Conservation (phyloP, 1,139 yeast genomes). For the Blastobotrys proliferans region DNA sequence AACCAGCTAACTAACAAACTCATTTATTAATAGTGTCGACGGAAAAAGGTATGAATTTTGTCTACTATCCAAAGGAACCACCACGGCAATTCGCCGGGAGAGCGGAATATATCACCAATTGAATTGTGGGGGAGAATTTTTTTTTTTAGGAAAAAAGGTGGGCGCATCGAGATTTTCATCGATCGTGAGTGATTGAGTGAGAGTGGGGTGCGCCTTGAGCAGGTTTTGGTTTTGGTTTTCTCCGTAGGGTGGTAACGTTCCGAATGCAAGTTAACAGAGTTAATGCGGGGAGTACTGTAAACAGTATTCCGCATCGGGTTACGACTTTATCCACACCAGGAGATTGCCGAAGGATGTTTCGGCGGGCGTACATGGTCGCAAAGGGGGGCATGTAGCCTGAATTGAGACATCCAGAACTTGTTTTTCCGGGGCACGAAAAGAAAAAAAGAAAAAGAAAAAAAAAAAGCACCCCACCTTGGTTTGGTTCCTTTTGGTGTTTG, state of each 20-base stretch:
- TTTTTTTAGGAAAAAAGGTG: not conserved
- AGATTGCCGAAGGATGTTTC: no score
- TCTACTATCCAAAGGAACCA: not conserved
- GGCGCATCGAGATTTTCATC: no score
- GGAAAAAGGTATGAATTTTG: slow-evolving; percentile 34
- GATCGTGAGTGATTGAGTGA: no score
- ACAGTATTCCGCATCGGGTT: no score
- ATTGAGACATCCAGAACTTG: no score
- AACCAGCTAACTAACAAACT: not conserved
- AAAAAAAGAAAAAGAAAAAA: not conserved
- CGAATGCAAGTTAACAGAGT: no score
- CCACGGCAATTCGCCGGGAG: not conserved
- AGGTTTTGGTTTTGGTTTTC: no score
- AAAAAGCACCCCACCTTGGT: not conserved
- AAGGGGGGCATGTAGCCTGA: not conserved
- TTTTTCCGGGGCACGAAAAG: no score
- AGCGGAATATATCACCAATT: not conserved
- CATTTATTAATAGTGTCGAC: slow-evolving; percentile 32
- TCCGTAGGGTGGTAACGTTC: no score
- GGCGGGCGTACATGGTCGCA: not conserved
- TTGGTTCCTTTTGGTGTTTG: not conserved
- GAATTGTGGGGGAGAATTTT: not conserved
- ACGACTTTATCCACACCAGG: no score
- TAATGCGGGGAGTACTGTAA: no score
- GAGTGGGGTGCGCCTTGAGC: no score